These are phyloP conservation scores for Climacium dendroides DNA, from an alignment of 225 moss, liverwort and hornwort genomes.

Conservation along the genomic window DNA sequence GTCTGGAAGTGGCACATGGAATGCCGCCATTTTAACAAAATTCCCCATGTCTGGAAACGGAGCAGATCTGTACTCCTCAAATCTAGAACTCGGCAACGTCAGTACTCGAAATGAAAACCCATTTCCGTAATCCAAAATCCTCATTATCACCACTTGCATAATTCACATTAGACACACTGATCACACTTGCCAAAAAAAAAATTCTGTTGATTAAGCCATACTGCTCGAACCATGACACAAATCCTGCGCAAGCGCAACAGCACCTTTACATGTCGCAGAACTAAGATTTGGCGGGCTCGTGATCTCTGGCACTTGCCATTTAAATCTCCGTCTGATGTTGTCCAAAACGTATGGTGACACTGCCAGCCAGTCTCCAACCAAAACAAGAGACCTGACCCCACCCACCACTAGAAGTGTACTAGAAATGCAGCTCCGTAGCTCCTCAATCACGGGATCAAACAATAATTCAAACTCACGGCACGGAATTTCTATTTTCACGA, in stretches of 20 bases:
- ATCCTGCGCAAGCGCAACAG: background rate
- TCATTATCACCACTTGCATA: background rate
- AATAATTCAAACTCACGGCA: background rate
- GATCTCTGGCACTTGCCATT: background rate
- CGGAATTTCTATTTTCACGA: background rate
- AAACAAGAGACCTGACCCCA: too few species aligned
- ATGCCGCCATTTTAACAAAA: too few species aligned
- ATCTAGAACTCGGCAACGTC: background rate
- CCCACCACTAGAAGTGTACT: background rate
- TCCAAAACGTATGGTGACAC: background rate
- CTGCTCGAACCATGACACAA: background rate
- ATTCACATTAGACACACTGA: background rate
- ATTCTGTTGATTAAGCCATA: too few species aligned
- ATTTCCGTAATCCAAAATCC: background rate
- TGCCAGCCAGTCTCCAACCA: background rate
- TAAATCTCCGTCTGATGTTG: background rate
- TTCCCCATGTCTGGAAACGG: background rate
- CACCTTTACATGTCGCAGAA: accelerated
- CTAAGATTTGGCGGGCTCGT: accelerated
- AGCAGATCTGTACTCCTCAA: accelerated
- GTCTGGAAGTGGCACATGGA: too few species aligned
- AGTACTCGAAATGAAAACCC: background rate
- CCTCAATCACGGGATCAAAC: background rate
- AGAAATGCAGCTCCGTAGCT: background rate
- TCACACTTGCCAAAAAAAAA: background rate